phyloP scores from a whole-genome alignment of 208 protist genomes.

The Novymonas esmeraldas region DNA sequence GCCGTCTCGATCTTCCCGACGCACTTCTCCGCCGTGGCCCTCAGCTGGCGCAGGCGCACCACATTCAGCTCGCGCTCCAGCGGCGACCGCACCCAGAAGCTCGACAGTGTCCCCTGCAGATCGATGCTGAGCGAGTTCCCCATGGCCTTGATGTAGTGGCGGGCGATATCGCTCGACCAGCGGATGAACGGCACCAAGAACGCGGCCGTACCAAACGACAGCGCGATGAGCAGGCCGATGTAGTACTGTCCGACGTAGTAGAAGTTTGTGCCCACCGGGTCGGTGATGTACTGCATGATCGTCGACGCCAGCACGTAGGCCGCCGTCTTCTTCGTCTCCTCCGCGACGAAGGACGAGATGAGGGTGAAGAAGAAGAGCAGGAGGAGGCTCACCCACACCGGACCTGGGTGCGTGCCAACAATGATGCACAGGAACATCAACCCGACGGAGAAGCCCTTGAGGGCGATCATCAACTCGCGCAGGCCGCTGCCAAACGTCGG shows the following conservation, averaged over 20 bases:
- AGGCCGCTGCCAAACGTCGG: slow-evolving; percentile 87
- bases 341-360: slow-evolving; percentile 76
- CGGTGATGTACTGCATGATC: slow-evolving; percentile 78
- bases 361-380: slow-evolving; percentile 83
- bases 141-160: slow-evolving; percentile 76
- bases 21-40: slow-evolving; percentile 70
- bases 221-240: slow-evolving; percentile 69
- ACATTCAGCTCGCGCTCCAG: slow-evolving; percentile 89
- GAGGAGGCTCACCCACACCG: slow-evolving; percentile 70
- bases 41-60: slow-evolving; percentile 83
- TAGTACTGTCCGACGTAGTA: slow-evolving; percentile 77
- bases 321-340: slow-evolving; percentile 89
- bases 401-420: slow-evolving; percentile 53
- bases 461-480: slow-evolving; percentile 70
- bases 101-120: slow-evolving; percentile 81
- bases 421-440: slow-evolving; percentile 71
- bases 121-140: slow-evolving; percentile 87
- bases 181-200: slow-evolving; percentile 89
- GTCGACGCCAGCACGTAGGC: slow-evolving; percentile 85
- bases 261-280: slow-evolving; percentile 54
- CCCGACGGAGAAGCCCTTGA: slow-evolving; percentile 85
- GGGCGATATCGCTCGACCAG: slow-evolving; percentile 84
- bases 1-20: slow-evolving; percentile 64
- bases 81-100: slow-evolving; percentile 79
- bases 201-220: slow-evolving; percentile 71